Conservation (phyloP, 202 grass and related monocot species). For the Hordeum pubiflorum region DNA sequence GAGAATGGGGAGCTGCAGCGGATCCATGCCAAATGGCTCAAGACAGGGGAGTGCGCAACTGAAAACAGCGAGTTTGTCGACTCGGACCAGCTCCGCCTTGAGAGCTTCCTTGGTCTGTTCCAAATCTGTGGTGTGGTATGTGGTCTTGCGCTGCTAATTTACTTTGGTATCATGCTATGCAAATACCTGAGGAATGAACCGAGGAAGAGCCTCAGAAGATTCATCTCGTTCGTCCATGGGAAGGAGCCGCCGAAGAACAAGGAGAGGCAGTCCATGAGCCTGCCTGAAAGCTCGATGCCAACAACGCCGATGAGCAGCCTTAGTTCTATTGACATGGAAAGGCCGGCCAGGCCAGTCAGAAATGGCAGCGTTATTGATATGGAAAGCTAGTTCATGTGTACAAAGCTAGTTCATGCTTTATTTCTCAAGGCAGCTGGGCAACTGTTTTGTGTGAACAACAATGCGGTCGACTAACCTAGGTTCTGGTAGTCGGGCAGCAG, state of each 20-base stretch:
- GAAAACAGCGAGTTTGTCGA: constrained; percentile 51
- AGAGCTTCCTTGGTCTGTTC: constrained; percentile 77
- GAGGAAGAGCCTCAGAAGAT: constrained; percentile 27
- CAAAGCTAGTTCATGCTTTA: neutral
- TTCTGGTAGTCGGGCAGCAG: neutral
- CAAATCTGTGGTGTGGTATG: constrained; percentile 69
- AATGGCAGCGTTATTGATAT: constrained; percentile 5
- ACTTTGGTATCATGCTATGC: constrained; percentile 47
- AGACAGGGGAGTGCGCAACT: constrained; percentile 28
- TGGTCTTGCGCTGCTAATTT: constrained; percentile 47
- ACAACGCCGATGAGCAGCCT: neutral
- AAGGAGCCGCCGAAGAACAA: constrained; percentile 33
- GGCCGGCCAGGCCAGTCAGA: constrained; percentile 12
- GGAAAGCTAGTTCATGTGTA: neutral
- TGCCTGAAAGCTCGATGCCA: constrained; percentile 4
- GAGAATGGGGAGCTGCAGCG: constrained; percentile 90
- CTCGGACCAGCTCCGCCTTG: constrained; percentile 56
- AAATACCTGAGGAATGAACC: constrained; percentile 38
- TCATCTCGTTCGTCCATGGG: constrained; percentile 58
- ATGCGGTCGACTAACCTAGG: neutral
- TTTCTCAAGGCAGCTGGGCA: too few species aligned
- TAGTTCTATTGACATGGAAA: constrained; percentile 20
- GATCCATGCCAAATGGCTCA: constrained; percentile 90
- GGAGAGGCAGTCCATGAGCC: neutral
- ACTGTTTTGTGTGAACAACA: too few species aligned